A percentile compares a stretch with the other conserved stretches of the same genome.
Evolutionary conservation across 306 rosid genomes (phyloP).

Genomic region (Ceratonia siliqua): DNA sequence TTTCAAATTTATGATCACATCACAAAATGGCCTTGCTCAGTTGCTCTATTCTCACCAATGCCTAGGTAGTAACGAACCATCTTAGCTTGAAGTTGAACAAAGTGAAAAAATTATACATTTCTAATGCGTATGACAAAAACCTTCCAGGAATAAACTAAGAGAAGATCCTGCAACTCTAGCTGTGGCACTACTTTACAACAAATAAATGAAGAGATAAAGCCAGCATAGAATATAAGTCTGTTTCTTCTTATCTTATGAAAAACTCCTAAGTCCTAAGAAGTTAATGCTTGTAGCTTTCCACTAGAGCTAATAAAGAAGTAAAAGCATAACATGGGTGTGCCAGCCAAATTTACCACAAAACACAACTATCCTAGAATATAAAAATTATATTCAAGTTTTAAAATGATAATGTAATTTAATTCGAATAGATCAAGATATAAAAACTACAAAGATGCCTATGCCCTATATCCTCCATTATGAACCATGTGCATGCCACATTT

Average conservation of each 20-base stretch:
- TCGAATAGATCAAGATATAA: neutral
- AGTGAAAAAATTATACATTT: neutral
- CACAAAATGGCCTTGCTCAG: neutral
- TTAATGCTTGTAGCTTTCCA: neutral
- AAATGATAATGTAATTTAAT: neutral
- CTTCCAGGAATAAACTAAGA: neutral
- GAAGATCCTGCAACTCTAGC: neutral
- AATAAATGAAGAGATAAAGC: neutral
- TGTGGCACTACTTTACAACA: neutral
- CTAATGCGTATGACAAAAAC: neutral
- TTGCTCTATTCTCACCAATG: neutral
- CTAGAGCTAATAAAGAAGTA: neutral
- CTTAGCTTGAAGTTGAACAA: neutral
- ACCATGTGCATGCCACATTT: neutral
- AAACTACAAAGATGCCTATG: neutral
- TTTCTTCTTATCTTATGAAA: slow-evolving; percentile 14
- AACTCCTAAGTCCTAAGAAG: neutral
- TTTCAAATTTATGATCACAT: neutral
- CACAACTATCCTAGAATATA: too few species aligned
- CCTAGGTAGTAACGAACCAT: neutral
- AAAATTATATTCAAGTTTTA: too few species aligned
- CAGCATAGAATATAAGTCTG: slow-evolving; percentile 6
- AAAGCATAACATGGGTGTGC: neutral
- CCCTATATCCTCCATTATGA: neutral
- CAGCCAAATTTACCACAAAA: neutral